A percentile compares a stretch with the other conserved stretches of the same genome.
Evolutionary conservation across 1,284 basidiomycete species (phyloP).

Genomic region (Malassezia slooffiae): DNA sequence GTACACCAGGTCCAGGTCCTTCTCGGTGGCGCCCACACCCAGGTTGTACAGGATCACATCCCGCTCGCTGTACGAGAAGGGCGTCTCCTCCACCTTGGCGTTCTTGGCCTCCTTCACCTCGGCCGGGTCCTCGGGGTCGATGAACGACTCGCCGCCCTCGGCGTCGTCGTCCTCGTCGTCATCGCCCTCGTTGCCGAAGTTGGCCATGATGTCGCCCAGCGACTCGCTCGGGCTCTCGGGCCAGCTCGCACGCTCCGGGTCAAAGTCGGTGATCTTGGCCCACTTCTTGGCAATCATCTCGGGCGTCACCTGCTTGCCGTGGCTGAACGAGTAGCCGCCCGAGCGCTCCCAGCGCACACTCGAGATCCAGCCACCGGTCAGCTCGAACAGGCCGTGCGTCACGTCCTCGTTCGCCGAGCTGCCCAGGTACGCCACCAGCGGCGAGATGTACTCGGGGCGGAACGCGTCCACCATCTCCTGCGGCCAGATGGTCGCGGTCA

Average conservation of each 20-base stretch:
- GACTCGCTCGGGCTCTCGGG: slow-evolving; percentile 35
- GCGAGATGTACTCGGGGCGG: slow-evolving; percentile 86
- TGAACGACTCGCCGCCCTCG: slow-evolving; percentile 49
- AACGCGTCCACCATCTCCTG: slow-evolving; percentile 89
- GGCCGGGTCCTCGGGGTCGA: slow-evolving; percentile 72
- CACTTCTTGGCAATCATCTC: slow-evolving; percentile 40
- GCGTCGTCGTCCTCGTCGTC: slow-evolving; percentile 28
- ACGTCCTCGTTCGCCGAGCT: slow-evolving; percentile 66
- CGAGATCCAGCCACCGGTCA: slow-evolving; percentile 83
- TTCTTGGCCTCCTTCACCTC: slow-evolving; percentile 75
- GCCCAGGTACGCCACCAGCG: slow-evolving; percentile 79
- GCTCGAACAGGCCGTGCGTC: slow-evolving; percentile 72
- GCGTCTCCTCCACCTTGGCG: slow-evolving; percentile 38
- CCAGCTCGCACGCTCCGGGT: slow-evolving; percentile 41
- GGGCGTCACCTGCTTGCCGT: slow-evolving; percentile 32
- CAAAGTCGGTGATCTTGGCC: slow-evolving; percentile 39
- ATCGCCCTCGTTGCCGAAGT: slow-evolving; percentile 30
- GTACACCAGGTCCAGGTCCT: slow-evolving; percentile 81
- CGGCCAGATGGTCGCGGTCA: slow-evolving; percentile 55
- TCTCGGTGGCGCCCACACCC: slow-evolving; percentile 84
- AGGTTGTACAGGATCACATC: slow-evolving; percentile 94
- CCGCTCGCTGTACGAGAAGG: slow-evolving; percentile 62
- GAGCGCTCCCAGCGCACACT: slow-evolving; percentile 87
- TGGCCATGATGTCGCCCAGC: slow-evolving; percentile 39
- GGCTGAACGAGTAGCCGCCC: slow-evolving; percentile 54